Percentiles rank a stretch among this genome's conserved stretches.
These are phyloP conservation scores for Blastobotrys petasosporus DNA, from an alignment of 1,139 yeast genomes.

Conservation along the genomic window DNA sequence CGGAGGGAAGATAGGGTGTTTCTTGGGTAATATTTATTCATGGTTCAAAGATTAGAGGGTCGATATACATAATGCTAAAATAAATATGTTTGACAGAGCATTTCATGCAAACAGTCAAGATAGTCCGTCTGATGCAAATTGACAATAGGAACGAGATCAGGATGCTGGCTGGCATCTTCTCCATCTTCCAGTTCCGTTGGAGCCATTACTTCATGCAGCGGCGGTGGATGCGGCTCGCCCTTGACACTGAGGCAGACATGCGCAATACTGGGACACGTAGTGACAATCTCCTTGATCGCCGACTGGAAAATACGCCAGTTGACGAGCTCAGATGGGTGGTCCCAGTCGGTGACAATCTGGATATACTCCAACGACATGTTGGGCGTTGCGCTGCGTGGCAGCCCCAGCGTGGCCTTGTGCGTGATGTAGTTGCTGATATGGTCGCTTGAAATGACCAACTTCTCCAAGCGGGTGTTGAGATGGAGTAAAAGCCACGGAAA, in stretches of 20 bases:
- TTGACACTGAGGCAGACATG: neutral
- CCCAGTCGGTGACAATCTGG: constrained; percentile 2
- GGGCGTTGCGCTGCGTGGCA: neutral
- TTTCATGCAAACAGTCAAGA: constrained; percentile 3
- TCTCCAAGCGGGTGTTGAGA: neutral
- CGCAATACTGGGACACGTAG: neutral
- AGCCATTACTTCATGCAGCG: neutral
- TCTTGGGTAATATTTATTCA: too few species aligned
- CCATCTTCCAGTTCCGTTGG: neutral
- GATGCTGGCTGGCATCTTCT: neutral
- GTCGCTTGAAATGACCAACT: neutral
- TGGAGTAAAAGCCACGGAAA: neutral
- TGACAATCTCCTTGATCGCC: neutral
- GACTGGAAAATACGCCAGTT: neutral
- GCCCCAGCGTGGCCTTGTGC: neutral
- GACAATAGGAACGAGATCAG: neutral
- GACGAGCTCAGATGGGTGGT: neutral
- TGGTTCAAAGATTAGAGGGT: too few species aligned
- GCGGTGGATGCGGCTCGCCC: neutral
- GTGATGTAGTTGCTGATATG: neutral
- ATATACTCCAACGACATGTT: neutral
- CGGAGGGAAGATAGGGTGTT: too few species aligned
- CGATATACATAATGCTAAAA: neutral
- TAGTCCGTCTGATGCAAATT: neutral
- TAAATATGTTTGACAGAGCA: constrained; percentile 1